Conservation (phyloP, 116 monocot species). For the Zostera marina region DNA sequence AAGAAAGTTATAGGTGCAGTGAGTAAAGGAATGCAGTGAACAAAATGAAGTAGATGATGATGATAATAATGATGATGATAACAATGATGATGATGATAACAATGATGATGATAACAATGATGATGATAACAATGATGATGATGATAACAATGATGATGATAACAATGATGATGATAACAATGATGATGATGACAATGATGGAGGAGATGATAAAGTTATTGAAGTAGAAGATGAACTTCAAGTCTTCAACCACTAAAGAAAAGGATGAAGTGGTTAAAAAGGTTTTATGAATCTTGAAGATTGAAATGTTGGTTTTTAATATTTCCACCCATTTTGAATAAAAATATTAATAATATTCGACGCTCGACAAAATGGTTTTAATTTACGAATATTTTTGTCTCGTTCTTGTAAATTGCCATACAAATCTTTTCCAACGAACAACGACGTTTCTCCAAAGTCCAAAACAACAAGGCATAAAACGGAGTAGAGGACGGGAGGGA, state of each 20-base stretch:
- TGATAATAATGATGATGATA: conserved; percentile 6
- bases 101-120: conserved; percentile 15
- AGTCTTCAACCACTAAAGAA: conserved; percentile 39
- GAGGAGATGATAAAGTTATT: conserved; percentile 13
- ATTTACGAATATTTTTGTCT: too few relatives aligned
- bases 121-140: conserved; percentile 6
- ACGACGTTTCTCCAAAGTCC: too few relatives aligned
- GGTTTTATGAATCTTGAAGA: background rate
- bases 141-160: conserved; percentile 14
- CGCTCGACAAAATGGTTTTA: too few relatives aligned
- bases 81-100: conserved; percentile 9
- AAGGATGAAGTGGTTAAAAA: conserved; percentile 36
- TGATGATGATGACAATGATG: conserved; percentile 13
- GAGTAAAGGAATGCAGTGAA: too few relatives aligned
- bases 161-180: conserved; percentile 14
- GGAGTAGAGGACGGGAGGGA: too few relatives aligned
- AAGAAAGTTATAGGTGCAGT: conserved; percentile 12
- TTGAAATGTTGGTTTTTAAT: background rate
- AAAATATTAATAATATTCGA: too few relatives aligned
- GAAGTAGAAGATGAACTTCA: conserved; percentile 22
- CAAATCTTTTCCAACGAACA: too few relatives aligned
- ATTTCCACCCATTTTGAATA: background rate
- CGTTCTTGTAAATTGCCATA: too few relatives aligned
- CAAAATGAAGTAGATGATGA: too few relatives aligned
- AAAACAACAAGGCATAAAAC: too few relatives aligned